A percentile compares a stretch with the other conserved stretches of the same genome.
These are phyloP conservation scores for Rehmannia glutinosa DNA, from an alignment of 257 asterid genomes.

Conservation along the genomic window DNA sequence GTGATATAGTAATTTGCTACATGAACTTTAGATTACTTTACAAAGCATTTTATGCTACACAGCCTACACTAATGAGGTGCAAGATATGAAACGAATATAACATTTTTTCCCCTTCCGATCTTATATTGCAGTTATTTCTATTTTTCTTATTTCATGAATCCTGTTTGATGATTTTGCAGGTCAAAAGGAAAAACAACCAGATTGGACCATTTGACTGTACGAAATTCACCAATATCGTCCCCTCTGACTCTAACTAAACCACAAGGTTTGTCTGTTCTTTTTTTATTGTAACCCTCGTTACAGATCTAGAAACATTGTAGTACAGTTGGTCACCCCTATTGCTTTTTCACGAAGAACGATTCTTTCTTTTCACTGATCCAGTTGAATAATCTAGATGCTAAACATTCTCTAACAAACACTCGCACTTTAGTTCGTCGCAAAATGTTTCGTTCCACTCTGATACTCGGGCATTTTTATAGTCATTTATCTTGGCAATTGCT, in stretches of 20 bases:
- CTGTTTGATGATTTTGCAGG: conserved; percentile 47
- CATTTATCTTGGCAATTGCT: too few relatives aligned
- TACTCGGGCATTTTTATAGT: too few relatives aligned
- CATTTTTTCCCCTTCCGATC: neutral
- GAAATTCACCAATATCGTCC: conserved; percentile 43
- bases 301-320: conserved; percentile 23
- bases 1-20: too few relatives aligned
- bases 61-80: too few relatives aligned
- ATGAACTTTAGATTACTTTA: too few relatives aligned
- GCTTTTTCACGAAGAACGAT: conserved; percentile 11
- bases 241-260: conserved; percentile 34
- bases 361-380: neutral
- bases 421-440: too few relatives aligned
- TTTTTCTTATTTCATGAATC: conserved; percentile 10
- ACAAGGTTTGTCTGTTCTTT: conserved; percentile 31
- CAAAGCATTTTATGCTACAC: too few relatives aligned
- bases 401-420: too few relatives aligned
- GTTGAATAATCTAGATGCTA: too few relatives aligned
- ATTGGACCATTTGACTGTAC: conserved; percentile 93
- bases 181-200: conserved; percentile 60
- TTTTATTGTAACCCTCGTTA: conserved; percentile 15
- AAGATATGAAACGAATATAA: neutral
- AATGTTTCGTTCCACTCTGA: too few relatives aligned
- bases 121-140: neutral
- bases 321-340: neutral